Evolutionary conservation across 306 rosid species (phyloP), one percentile per base, ranked within the genome.

Genomic region (Glycine latifolia): DNA sequence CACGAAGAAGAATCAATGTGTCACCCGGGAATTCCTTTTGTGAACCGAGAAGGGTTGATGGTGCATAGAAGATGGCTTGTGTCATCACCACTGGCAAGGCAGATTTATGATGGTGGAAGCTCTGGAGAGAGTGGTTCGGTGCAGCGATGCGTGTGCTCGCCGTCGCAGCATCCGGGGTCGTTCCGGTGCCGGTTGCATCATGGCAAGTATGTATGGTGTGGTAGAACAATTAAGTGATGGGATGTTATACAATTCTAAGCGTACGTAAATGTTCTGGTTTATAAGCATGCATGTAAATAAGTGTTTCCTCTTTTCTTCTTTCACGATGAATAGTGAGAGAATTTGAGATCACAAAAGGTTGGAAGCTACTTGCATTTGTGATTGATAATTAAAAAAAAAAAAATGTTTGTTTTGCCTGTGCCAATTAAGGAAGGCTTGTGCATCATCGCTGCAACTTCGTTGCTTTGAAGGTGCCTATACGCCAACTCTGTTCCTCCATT

Each of bases 101-200:
- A 82, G 53, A 79, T 65, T 37, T 63, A 31, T 14, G 82, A 47
- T 13, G 85, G 65, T 0, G 82, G 43, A 0, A 33, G 41, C 49
- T 67, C 79, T 4, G 84, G 31, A 26, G 31, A 26, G 31, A 26
- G 31, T 26, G 31, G 74, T 66, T 48, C 78, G 0, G 17, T 6
- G 5, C 83, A 79, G 85, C 86, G 63, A 26, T 92, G 98, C 33
- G 58, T 85, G 79, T 92, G 98, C 74, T 94, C 98, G 8, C 97
- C 97, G 49, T 91, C 97, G 2, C 80, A 50, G 76, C 97, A 94
- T 82, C 97, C 95, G 0, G 97, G 97, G 14, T 92, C 98, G 35
- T 94, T 92, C 77, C 91, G 97, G 79, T 94, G 98, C 69, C 86
- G 98, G 50, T 92, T 84, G n/a, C 98, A 91, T 82, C 94, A 58